Evolutionary conservation across 2,329 filamentous ascomycete species (phyloP).

Genomic region (Bipolaris bicolor): DNA sequence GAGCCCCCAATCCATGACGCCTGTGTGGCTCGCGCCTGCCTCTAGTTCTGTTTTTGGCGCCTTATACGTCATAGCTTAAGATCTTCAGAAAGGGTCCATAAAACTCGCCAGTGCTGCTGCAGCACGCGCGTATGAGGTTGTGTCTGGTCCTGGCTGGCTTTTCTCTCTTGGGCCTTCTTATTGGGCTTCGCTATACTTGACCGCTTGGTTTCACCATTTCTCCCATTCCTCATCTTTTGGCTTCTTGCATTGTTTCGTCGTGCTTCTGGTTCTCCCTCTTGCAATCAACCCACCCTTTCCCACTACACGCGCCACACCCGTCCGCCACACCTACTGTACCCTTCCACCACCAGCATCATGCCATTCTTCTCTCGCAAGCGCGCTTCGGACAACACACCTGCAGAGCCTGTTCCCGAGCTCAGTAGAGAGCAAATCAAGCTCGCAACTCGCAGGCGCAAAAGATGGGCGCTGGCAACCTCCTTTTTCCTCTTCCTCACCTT

Average conservation of each 20-base stretch:
- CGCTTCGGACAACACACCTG: constrained; percentile 24
- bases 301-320: not conserved
- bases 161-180: not conserved
- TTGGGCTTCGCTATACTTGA: constrained; percentile 1
- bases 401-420: constrained; percentile 32
- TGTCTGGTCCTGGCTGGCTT: constrained; percentile 6
- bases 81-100: constrained; percentile 27
- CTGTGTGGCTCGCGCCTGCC: constrained; percentile 10
- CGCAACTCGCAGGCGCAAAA: constrained; percentile 58
- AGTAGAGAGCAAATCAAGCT: constrained; percentile 47
- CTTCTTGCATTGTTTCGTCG: not conserved
- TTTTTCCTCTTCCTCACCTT: constrained; percentile 75
- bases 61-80: constrained; percentile 32
- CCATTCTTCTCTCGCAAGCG: constrained; percentile 35
- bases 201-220: constrained; percentile 3
- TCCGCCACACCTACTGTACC: not conserved
- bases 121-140: constrained; percentile 30
- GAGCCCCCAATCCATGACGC: constrained; percentile 12
- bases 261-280: not conserved
- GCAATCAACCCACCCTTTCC: not conserved
- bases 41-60: constrained; percentile 12
- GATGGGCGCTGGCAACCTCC: constrained; percentile 69
- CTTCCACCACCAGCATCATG: constrained; percentile 14
- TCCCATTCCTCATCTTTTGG: not conserved
- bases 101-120: constrained; percentile 27